A percentile compares a stretch with the other conserved stretches of the same genome.
Evolutionary conservation across 495 filamentous ascomycete species (phyloP).

Genomic region (Podospora appendiculata): DNA sequence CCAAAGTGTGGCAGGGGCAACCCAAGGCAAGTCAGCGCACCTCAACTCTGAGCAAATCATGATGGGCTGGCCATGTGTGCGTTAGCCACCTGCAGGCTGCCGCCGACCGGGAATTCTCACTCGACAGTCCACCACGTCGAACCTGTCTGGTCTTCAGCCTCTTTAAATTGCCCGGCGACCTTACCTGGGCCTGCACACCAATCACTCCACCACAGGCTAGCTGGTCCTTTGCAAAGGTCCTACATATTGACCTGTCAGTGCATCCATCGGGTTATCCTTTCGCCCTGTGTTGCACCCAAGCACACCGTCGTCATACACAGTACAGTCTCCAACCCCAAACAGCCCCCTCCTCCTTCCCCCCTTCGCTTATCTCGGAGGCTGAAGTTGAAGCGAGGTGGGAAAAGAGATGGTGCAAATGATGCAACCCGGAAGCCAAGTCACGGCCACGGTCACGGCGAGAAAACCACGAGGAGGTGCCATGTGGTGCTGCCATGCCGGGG

Average conservation of each 20-base stretch:
- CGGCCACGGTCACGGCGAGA: too few species aligned
- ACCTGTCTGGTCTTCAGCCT: constrained; percentile 6
- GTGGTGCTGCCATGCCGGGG: too few species aligned
- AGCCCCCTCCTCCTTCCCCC: neutral
- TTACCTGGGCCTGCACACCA: neutral
- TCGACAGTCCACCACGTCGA: neutral
- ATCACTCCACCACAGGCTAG: neutral
- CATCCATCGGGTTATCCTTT: neutral
- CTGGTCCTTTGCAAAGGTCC: neutral
- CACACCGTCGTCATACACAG: neutral
- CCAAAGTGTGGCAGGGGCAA: too few species aligned
- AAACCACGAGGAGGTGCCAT: too few species aligned
- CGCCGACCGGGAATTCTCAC: neutral
- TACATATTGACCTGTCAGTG: neutral
- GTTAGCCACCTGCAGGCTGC: neutral
- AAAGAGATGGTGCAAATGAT: too few species aligned
- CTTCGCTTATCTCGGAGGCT: too few species aligned
- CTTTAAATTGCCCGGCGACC: constrained; percentile 8
- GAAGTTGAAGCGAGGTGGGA: too few species aligned
- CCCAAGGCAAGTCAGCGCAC: too few species aligned
- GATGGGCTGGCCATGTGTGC: neutral
- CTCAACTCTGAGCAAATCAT: too few species aligned
- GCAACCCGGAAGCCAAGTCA: too few species aligned
- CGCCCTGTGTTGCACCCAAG: neutral
- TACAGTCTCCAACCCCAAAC: neutral